phyloP scores from a whole-genome alignment of 2,329 filamentous ascomycete species.

The Hypomyces rosellus region DNA sequence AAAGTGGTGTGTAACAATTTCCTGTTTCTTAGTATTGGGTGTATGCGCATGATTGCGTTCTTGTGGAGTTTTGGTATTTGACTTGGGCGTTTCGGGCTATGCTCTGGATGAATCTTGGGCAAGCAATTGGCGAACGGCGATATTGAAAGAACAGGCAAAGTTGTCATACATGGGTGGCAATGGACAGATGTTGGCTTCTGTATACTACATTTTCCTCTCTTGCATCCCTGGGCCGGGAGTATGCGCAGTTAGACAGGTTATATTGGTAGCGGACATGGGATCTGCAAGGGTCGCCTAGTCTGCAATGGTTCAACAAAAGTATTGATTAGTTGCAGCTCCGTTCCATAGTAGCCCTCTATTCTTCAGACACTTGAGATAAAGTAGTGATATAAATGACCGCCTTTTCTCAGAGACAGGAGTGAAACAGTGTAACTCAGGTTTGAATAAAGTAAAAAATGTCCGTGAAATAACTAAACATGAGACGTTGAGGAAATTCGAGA shows the following conservation, averaged over 20 bases:
- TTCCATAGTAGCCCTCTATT: too few relatives aligned
- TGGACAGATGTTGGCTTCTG: background rate
- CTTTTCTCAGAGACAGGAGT: too few relatives aligned
- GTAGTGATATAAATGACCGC: too few relatives aligned
- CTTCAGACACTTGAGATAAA: too few relatives aligned
- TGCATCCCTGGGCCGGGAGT: background rate
- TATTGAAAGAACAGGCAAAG: background rate
- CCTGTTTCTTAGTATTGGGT: background rate
- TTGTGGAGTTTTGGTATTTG: background rate
- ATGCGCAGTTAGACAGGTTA: background rate
- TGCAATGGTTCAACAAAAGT: too few relatives aligned
- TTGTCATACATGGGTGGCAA: too few relatives aligned
- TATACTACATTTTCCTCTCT: background rate
- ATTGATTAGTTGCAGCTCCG: too few relatives aligned
- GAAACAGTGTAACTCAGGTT: too few relatives aligned
- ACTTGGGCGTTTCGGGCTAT: background rate
- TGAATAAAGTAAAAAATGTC: too few relatives aligned
- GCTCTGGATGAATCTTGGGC: background rate
- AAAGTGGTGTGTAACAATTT: background rate
- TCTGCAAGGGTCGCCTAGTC: background rate
- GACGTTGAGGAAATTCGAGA: too few relatives aligned
- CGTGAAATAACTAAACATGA: too few relatives aligned
- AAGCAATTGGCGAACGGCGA: background rate
- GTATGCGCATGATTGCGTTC: background rate
- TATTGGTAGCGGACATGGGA: background rate